Evolutionary conservation across 1,139 yeast species (phyloP).

Genomic region (Yamadazyma dushanensis): DNA sequence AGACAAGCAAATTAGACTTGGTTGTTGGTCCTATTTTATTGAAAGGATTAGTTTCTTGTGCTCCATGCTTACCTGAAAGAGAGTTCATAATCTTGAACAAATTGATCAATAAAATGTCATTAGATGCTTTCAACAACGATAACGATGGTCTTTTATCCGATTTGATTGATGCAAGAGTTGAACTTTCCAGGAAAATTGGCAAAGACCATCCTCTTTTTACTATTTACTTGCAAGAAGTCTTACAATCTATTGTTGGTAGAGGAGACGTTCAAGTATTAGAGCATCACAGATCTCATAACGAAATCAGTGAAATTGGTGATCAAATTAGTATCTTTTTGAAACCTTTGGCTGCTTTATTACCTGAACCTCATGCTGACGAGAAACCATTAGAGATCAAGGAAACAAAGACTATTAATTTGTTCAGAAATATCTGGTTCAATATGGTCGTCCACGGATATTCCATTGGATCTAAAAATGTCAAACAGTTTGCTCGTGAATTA

Average conservation of each 20-base stretch:
- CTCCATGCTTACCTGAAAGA: conserved; percentile 56
- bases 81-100: conserved; percentile 58
- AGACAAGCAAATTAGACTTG: conserved; percentile 49
- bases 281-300: conserved; percentile 80
- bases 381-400: conserved; percentile 40
- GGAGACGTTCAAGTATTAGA: conserved; percentile 83
- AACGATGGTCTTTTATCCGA: conserved; percentile 34
- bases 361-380: conserved; percentile 48
- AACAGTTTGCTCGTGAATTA: conserved; percentile 47
- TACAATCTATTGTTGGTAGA: conserved; percentile 66
- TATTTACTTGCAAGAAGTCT: conserved; percentile 63
- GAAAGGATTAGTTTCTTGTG: conserved; percentile 58
- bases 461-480: conserved; percentile 55
- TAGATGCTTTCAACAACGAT: conserved; percentile 34
- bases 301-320: conserved; percentile 73
- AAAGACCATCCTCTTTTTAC: conserved; percentile 49
- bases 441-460: conserved; percentile 90
- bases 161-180: conserved; percentile 49
- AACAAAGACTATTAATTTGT: conserved; percentile 52
- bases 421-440: conserved; percentile 93
- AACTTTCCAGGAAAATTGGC: conserved; percentile 49
- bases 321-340: conserved; percentile 67
- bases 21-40: conserved; percentile 45
- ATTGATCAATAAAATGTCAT: conserved; percentile 41
- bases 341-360: conserved; percentile 77